Evolutionary conservation across 495 filamentous ascomycete species (phyloP).

Genomic region (Aspergillus diversus): DNA sequence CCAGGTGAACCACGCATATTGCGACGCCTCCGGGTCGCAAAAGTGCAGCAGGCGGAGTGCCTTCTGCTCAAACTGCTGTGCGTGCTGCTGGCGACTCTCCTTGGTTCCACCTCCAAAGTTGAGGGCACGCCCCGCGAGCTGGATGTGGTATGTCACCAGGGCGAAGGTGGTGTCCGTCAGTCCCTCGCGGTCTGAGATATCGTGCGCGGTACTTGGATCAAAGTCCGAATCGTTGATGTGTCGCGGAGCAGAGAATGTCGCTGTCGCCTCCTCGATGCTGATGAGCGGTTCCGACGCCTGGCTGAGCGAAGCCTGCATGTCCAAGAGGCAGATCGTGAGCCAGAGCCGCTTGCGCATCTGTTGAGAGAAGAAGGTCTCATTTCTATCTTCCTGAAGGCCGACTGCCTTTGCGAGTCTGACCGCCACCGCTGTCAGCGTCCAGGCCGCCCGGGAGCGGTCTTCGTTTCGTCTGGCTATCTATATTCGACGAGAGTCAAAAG

Average conservation of each 20-base stretch:
- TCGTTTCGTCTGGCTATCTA: slow-evolving; percentile 9
- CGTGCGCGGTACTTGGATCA: background rate
- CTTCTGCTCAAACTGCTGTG: slow-evolving; percentile 8
- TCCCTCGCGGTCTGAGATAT: background rate
- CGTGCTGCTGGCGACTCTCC: background rate
- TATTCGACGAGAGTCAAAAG: background rate
- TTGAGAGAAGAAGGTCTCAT: slow-evolving; percentile 5
- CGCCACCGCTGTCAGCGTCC: slow-evolving; percentile 12
- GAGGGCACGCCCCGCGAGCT: slow-evolving; percentile 4
- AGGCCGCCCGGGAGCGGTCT: background rate
- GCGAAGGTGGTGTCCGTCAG: slow-evolving; percentile 11
- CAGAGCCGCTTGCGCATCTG: slow-evolving; percentile 14
- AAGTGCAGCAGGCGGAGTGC: slow-evolving; percentile 9
- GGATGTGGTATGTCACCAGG: slow-evolving; percentile 6
- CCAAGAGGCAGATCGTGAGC: slow-evolving; percentile 13
- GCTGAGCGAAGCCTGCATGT: slow-evolving; percentile 9
- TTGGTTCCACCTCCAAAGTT: background rate
- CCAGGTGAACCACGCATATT: slow-evolving; percentile 15
- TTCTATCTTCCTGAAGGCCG: background rate
- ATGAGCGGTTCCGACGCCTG: slow-evolving; percentile 8
- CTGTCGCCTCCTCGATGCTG: background rate
- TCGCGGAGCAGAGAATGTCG: background rate
- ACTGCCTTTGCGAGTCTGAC: slow-evolving; percentile 7
- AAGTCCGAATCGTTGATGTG: slow-evolving; percentile 16
- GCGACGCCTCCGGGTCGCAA: slow-evolving; percentile 15